phyloP scores from a whole-genome alignment of 1,284 basidiomycete species.

The Ceratobasidium sp. region DNA sequence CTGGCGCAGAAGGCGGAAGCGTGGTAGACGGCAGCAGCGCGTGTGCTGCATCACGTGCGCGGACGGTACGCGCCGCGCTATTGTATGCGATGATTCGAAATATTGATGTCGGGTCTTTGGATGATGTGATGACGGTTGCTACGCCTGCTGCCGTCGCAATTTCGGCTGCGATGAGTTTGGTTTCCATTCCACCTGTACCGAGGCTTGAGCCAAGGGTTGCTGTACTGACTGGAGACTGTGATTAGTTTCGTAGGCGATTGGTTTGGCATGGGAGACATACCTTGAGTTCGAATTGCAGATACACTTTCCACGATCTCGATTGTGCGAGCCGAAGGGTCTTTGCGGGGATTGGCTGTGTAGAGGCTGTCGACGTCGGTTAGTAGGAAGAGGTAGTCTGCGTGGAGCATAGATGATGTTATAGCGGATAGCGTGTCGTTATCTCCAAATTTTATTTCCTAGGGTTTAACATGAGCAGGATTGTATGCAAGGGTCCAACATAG shows the following conservation, averaged over 20 bases:
- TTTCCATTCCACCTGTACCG: constrained; percentile 99
- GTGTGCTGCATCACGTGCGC: constrained; percentile 23
- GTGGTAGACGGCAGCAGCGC: constrained; percentile 53
- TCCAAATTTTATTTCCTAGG: constrained; percentile 98
- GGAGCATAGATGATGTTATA: constrained; percentile 95
- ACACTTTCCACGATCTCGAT: constrained; percentile 89
- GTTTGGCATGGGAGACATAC: constrained; percentile 56
- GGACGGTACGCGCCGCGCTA: constrained; percentile 50
- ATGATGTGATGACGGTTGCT: constrained; percentile 90
- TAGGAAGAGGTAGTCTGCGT: constrained; percentile 96
- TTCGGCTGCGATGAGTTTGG: constrained; percentile 97
- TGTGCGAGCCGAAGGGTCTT: constrained; percentile 82
- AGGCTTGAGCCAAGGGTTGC: constrained; percentile 90
- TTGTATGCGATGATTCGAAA: constrained; percentile 85
- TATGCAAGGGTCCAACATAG: constrained; percentile 1
- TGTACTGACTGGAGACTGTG: constrained; percentile 75
- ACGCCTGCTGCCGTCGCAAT: constrained; percentile 96
- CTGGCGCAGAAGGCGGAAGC: constrained; percentile 47
- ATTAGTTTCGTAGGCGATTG: background rate
- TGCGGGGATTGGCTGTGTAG: constrained; percentile 94
- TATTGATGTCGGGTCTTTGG: constrained; percentile 81
- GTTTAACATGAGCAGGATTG: background rate
- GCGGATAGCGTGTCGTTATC: constrained; percentile 99
- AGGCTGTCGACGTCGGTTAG: constrained; percentile 97
- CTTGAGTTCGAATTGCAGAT: constrained; percentile 80